Evolutionary conservation across 495 filamentous ascomycete species (phyloP).

Genomic region (Cercophora newfieldiana): DNA sequence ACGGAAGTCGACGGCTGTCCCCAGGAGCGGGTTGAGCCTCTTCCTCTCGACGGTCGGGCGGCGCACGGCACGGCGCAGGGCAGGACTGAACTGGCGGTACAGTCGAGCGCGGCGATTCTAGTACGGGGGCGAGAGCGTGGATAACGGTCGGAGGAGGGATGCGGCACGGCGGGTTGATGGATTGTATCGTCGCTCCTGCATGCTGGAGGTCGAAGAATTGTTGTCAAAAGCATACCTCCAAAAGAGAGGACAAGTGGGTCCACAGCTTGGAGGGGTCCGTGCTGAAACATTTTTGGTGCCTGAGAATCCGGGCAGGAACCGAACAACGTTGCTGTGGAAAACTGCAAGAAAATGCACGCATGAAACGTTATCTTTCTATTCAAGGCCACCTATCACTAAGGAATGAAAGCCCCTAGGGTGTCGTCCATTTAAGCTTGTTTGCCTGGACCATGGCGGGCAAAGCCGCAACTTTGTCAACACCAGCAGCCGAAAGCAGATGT

Average conservation of each 20-base stretch:
- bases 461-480: too few relatives aligned
- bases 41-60: conserved; percentile 22
- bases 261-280: conserved; percentile 27
- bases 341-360: too few relatives aligned
- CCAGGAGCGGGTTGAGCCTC: conserved; percentile 32
- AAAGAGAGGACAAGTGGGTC: conserved; percentile 30
- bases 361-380: too few relatives aligned
- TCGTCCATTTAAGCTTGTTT: too few relatives aligned
- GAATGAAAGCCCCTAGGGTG: too few relatives aligned
- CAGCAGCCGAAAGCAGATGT: too few relatives aligned
- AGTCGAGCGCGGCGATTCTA: conserved; percentile 3
- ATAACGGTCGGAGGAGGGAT: conserved; percentile 13
- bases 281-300: conserved; percentile 21
- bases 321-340: neutral
- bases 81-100: neutral
- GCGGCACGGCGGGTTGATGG: conserved; percentile 23
- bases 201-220: conserved; percentile 32
- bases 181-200: neutral
- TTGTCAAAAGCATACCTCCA: neutral
- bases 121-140: conserved; percentile 7
- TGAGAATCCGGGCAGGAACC: conserved; percentile 19
- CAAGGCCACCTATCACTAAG: too few relatives aligned
- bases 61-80: conserved; percentile 11
- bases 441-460: too few relatives aligned
- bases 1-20: conserved; percentile 34